Evolutionary conservation across 2,329 filamentous ascomycete species (phyloP).

Genomic region (Cryphonectria naterciae): DNA sequence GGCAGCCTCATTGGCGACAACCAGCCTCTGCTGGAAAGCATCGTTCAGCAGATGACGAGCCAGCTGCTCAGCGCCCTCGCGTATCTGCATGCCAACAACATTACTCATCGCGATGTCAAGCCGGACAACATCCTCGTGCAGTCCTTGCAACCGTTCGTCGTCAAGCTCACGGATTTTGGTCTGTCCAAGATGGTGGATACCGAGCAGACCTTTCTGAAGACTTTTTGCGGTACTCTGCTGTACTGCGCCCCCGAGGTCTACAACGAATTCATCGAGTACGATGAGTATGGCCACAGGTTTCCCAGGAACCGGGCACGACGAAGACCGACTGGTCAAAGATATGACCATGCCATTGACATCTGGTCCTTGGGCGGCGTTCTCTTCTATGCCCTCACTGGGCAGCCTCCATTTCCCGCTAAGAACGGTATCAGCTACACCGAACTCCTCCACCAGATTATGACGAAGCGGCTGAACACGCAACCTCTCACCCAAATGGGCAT

Average conservation of each 20-base stretch:
- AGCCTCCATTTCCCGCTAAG: slow-evolving; percentile 80
- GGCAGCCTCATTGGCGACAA: slow-evolving; percentile 69
- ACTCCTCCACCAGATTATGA: slow-evolving; percentile 87
- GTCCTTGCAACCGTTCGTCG: slow-evolving; percentile 70
- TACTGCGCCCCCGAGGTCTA: slow-evolving; percentile 98
- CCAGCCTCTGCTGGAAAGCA: slow-evolving; percentile 66
- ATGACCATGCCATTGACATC: slow-evolving; percentile 90
- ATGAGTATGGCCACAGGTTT: slow-evolving; percentile 69
- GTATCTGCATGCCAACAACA: slow-evolving; percentile 85
- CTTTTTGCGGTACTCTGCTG: slow-evolving; percentile 92
- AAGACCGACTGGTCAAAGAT: slow-evolving; percentile 61
- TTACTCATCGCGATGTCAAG: slow-evolving; percentile 98
- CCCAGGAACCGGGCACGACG: slow-evolving; percentile 68
- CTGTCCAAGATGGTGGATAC: slow-evolving; percentile 92
- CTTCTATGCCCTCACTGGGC: slow-evolving; percentile 80
- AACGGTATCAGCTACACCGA: slow-evolving; percentile 76
- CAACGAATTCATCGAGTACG: slow-evolving; percentile 69
- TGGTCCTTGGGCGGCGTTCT: slow-evolving; percentile 95
- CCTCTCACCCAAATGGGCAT: slow-evolving; percentile 64
- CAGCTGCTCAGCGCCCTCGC: slow-evolving; percentile 82
- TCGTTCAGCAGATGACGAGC: slow-evolving; percentile 71
- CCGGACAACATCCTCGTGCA: slow-evolving; percentile 94
- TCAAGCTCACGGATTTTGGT: slow-evolving; percentile 96
- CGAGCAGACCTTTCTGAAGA: slow-evolving; percentile 89
- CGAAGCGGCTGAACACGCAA: slow-evolving; percentile 66